phyloP scores from a whole-genome alignment of 1,284 basidiomycete species.

The Apiotrichum domesticum region DNA sequence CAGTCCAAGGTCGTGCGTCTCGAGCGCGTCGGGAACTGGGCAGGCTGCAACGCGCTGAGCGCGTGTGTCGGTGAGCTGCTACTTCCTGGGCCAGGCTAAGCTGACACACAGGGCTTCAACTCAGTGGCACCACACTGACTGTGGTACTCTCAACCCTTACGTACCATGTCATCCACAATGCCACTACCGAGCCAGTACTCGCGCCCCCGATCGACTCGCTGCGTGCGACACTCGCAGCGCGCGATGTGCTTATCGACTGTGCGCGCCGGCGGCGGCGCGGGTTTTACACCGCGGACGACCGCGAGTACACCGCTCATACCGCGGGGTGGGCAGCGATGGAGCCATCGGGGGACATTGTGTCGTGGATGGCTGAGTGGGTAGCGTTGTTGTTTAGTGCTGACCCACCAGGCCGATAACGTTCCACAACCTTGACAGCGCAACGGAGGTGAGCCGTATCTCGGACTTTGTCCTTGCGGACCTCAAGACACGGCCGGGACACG shows the following conservation, averaged over 20 bases:
- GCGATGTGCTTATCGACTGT: conserved; percentile 32
- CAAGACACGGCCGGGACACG: conserved; percentile 6
- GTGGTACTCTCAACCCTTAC: conserved; percentile 33
- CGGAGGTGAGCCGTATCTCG: conserved; percentile 29
- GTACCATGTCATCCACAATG: conserved; percentile 27
- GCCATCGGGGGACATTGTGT: conserved; percentile 16
- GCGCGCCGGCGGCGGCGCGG: conserved; percentile 6
- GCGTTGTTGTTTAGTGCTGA: background rate
- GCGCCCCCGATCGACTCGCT: conserved; percentile 22
- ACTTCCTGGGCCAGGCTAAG: no score
- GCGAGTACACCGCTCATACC: conserved; percentile 18
- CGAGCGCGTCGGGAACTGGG: conserved; percentile 37
- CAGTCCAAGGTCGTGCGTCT: conserved; percentile 18
- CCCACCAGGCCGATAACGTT: conserved; percentile 19
- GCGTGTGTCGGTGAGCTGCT: conserved; percentile 30
- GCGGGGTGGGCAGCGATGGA: conserved; percentile 22
- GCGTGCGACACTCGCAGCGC: conserved; percentile 20
- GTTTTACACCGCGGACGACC: conserved; percentile 8
- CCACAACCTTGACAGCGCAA: conserved; percentile 33
- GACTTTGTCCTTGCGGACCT: conserved; percentile 29
- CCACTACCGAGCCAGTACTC: conserved; percentile 23
- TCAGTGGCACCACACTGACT: conserved; percentile 15
- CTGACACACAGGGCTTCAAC: conserved; percentile 25
- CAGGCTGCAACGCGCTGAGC: conserved; percentile 30
- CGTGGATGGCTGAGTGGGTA: conserved; percentile 35